These are phyloP conservation scores for Prunus padus DNA, from an alignment of 306 rosid genomes.

Conservation along the genomic window DNA sequence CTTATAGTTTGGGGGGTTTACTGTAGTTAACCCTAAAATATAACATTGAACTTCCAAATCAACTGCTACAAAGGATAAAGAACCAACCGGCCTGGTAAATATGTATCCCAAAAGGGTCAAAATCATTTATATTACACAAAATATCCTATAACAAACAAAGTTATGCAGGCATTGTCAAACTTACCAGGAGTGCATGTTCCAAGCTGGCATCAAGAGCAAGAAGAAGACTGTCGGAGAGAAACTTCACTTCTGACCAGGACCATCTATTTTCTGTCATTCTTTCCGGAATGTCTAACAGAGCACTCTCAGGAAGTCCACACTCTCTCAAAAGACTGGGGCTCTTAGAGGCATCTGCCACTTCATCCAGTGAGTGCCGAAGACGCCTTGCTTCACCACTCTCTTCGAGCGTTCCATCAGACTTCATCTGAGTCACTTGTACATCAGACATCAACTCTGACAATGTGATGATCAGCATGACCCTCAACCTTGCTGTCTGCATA, in stretches of 20 bases:
- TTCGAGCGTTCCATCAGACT: constrained; percentile 85
- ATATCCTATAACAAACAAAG: neutral
- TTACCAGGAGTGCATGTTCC: constrained; percentile 93
- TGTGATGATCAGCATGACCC: constrained; percentile 95
- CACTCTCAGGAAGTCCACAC: constrained; percentile 73
- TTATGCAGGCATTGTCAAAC: constrained; percentile 27
- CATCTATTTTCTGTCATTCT: constrained; percentile 66
- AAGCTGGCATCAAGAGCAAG: constrained; percentile 96
- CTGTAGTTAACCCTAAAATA: too few relatives aligned
- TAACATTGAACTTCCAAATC: too few relatives aligned
- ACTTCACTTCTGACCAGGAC: constrained; percentile 93
- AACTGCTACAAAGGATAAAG: neutral
- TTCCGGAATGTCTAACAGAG: constrained; percentile 67
- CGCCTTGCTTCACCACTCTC: constrained; percentile 98
- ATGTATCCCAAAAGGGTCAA: neutral
- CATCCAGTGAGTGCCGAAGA: constrained; percentile 76
- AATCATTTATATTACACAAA: neutral
- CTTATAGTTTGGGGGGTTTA: too few relatives aligned
- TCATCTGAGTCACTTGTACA: constrained; percentile 99
- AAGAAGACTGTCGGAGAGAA: constrained; percentile 82
- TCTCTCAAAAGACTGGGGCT: constrained; percentile 60
- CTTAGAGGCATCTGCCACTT: constrained; percentile 77
- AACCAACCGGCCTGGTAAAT: neutral
- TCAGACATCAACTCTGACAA: constrained; percentile 97
- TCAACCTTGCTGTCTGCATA: constrained; percentile 87